These are phyloP conservation scores for Metarhizium humberi DNA, from an alignment of 2,329 filamentous ascomycete species.

Conservation along the genomic window DNA sequence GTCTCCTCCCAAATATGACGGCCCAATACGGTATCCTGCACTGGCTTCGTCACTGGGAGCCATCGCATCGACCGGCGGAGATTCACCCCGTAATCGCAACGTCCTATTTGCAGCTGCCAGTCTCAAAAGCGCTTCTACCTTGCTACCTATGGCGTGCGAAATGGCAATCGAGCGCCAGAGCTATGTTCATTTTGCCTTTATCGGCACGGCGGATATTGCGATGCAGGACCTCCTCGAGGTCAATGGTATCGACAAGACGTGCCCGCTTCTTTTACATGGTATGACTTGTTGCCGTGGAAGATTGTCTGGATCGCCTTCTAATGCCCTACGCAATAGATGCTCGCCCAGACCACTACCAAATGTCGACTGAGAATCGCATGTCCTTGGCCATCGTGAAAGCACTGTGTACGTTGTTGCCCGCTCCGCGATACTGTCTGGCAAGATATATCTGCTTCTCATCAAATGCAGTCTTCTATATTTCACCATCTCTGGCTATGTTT, in stretches of 20 bases:
- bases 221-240: constrained; percentile 61
- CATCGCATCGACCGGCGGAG: constrained; percentile 44
- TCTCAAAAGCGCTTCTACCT: constrained; percentile 58
- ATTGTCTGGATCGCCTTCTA: constrained; percentile 4
- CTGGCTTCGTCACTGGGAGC: constrained; percentile 55
- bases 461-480: background rate
- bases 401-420: constrained; percentile 38
- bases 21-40: constrained; percentile 57
- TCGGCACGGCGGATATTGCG: constrained; percentile 63
- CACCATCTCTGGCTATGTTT: background rate
- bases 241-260: constrained; percentile 68
- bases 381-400: constrained; percentile 54
- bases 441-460: background rate
- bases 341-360: constrained; percentile 61
- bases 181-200: constrained; percentile 71
- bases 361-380: constrained; percentile 63
- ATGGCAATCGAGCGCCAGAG: constrained; percentile 65
- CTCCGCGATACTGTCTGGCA: background rate
- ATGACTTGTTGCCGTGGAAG: constrained; percentile 8
- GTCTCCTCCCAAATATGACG: constrained; percentile 43
- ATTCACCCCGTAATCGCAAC: constrained; percentile 49
- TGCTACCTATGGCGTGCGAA: constrained; percentile 77
- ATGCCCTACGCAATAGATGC: constrained; percentile 46
- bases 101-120: constrained; percentile 73
- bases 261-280: constrained; percentile 55